Evolutionary conservation across 2,329 filamentous ascomycete species (phyloP).

Genomic region (Alternaria tenuissima): DNA sequence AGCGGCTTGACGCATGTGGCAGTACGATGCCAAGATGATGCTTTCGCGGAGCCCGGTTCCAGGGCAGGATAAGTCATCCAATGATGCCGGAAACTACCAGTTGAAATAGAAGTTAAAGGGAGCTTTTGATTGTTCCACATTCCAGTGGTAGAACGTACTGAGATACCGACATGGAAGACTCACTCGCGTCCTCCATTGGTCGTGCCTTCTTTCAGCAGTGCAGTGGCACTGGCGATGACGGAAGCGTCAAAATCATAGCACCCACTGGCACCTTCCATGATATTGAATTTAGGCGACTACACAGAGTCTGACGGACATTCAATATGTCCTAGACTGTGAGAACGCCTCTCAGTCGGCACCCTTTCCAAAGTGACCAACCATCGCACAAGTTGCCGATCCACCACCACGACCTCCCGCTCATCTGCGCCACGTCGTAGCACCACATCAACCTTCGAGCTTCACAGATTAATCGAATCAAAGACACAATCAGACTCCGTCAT

Average conservation of each 20-base stretch:
- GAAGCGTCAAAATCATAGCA: neutral
- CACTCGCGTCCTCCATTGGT: neutral
- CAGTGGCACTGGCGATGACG: neutral
- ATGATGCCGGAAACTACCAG: neutral
- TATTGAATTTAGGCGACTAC: neutral
- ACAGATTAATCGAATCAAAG: constrained; percentile 18
- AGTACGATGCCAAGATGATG: neutral
- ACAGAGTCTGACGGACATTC: neutral
- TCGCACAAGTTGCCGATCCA: constrained; percentile 36
- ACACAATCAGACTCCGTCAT: constrained; percentile 9
- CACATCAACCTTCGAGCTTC: constrained; percentile 10
- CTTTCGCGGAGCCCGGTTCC: neutral
- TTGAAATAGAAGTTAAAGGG: neutral
- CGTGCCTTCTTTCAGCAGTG: constrained; percentile 15
- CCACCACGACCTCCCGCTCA: constrained; percentile 16
- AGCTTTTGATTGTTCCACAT: neutral
- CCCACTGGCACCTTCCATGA: neutral
- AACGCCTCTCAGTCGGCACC: constrained; percentile 1
- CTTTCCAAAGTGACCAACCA: constrained; percentile 11
- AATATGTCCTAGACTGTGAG: neutral
- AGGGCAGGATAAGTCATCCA: neutral
- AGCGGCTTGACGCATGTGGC: neutral
- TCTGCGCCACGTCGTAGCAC: constrained; percentile 40
- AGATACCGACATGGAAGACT: neutral
- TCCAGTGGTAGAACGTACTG: neutral